These are phyloP conservation scores for Monilinia polystroma DNA, from an alignment of 2,329 filamentous ascomycete genomes.

Conservation along the genomic window DNA sequence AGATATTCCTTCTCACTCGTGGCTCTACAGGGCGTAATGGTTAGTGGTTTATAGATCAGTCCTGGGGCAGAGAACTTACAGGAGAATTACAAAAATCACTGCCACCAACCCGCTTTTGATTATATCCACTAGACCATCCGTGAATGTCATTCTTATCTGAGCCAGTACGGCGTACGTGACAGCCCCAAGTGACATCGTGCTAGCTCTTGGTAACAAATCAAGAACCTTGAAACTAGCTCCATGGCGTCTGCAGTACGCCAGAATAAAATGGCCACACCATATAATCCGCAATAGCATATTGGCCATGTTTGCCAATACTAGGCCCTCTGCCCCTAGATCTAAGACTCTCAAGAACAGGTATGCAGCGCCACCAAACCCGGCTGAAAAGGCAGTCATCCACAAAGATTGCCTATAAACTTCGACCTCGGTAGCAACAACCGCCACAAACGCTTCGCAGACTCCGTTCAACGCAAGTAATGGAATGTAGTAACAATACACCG, in stretches of 20 bases:
- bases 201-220: conserved; percentile 47
- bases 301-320: conserved; percentile 83
- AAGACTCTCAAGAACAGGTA: conserved; percentile 71
- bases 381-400: conserved; percentile 83
- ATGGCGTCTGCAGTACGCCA: conserved; percentile 55
- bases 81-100: conserved; percentile 51
- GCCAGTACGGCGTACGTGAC: conserved; percentile 47
- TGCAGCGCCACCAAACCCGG: conserved; percentile 70
- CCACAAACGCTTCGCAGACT: conserved; percentile 87
- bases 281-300: conserved; percentile 85
- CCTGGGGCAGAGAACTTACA: conserved; percentile 52
- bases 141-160: conserved; percentile 35
- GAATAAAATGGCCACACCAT: conserved; percentile 77
- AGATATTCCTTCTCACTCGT: conserved; percentile 56
- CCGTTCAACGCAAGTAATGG: conserved; percentile 91
- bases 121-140: conserved; percentile 38
- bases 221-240: conserved; percentile 45
- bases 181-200: conserved; percentile 47
- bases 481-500: conserved; percentile 87
- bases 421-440: conserved; percentile 73
- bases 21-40: conserved; percentile 44
- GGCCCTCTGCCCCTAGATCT: conserved; percentile 69
- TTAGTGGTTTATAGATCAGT: conserved; percentile 18
- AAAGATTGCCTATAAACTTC: conserved; percentile 75
- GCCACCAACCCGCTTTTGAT: conserved; percentile 52